Evolutionary conservation across 257 asterid genomes (phyloP), one percentile per base, ranked within the genome.

Genomic region (Ilex asprella): DNA sequence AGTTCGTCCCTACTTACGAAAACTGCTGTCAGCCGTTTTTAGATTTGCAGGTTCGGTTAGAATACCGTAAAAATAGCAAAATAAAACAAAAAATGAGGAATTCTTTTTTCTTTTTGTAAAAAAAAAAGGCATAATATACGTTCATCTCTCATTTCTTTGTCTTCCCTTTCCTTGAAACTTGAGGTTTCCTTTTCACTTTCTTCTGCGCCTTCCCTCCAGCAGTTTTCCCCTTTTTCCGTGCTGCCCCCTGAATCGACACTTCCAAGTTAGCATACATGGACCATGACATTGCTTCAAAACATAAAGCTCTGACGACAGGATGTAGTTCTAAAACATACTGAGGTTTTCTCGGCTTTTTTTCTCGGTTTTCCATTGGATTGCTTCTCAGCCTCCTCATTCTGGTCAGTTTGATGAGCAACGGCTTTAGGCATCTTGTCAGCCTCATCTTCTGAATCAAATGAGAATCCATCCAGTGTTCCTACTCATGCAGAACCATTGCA

Each of bases 401-500:
- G 81, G 65, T 88, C 82, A 14, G 71, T 67, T 66, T 79, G 79
- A 58, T 79, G 80, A 55, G 64, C 80, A 52, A 64, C 52, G 63
- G 84, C 8, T 73, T 80, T 83, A 15, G 77, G 73, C 64, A 73
- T 43, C 58, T 79, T 69, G 56, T 88, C 98, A 50, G 80, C 77
- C 71, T 91, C 98, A 54, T 88, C 96, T 31, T 91, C 96, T 35
- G 94, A 91, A 81, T 86, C 94, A 66, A 82, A 91, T 62, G 94
- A 81, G 79, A 82, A 91, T 41, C 98, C 96, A 59, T 86, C 96
- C 49, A 91, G 82, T 54, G 98, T 91, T 69, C 98, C 96, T 88
- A 73, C 43, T 50, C 53, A 55, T 68, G 71, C 70, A 64, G 63
- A 77, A 80, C 7, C 67, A 59, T 51, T 27, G 10, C 61, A 61